phyloP scores from a whole-genome alignment of 768 basidiomycete species.

The Pleurotus eryngii region DNA sequence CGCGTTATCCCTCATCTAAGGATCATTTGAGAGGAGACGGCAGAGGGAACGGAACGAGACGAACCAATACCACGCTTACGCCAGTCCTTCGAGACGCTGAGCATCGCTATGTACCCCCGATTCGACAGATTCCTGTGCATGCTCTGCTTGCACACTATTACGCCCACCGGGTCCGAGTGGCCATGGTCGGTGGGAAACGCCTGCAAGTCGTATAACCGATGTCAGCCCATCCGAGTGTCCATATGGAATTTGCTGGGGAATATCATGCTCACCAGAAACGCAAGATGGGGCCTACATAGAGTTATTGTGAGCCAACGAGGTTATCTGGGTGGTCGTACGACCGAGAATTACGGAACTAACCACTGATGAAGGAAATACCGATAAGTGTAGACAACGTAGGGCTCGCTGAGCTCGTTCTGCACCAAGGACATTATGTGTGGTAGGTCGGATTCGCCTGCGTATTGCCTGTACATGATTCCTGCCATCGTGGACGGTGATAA shows the following conservation, averaged over 20 bases:
- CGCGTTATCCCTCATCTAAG: slow-evolving; percentile 45
- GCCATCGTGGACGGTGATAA: slow-evolving; percentile 21
- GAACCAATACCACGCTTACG: slow-evolving; percentile 90
- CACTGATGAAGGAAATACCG: slow-evolving; percentile 96
- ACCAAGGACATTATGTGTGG: slow-evolving; percentile 84
- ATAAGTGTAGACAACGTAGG: slow-evolving; percentile 95
- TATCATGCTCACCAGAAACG: slow-evolving; percentile 59
- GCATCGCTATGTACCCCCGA: slow-evolving; percentile 97
- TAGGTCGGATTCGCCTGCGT: slow-evolving; percentile 74
- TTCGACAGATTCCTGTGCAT: slow-evolving; percentile 72
- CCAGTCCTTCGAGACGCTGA: slow-evolving; percentile 82
- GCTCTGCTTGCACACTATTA: slow-evolving; percentile 97
- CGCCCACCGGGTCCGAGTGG: slow-evolving; percentile 68
- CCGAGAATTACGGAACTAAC: slow-evolving; percentile 44
- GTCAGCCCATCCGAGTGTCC: not conserved
- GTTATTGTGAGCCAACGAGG: slow-evolving; percentile 13
- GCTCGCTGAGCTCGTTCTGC: slow-evolving; percentile 90
- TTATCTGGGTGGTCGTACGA: slow-evolving; percentile 27
- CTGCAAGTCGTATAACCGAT: slow-evolving; percentile 27
- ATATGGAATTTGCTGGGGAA: slow-evolving; percentile 1
- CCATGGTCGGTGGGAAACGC: slow-evolving; percentile 50
- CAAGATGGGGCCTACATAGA: slow-evolving; percentile 75
- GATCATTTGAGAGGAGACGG: slow-evolving; percentile 38
- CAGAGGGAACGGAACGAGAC: slow-evolving; percentile 35
- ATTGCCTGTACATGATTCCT: slow-evolving; percentile 64